These are phyloP conservation scores for Dichotomopilus funicola DNA, from an alignment of 2,329 filamentous ascomycete genomes.

Conservation along the genomic window DNA sequence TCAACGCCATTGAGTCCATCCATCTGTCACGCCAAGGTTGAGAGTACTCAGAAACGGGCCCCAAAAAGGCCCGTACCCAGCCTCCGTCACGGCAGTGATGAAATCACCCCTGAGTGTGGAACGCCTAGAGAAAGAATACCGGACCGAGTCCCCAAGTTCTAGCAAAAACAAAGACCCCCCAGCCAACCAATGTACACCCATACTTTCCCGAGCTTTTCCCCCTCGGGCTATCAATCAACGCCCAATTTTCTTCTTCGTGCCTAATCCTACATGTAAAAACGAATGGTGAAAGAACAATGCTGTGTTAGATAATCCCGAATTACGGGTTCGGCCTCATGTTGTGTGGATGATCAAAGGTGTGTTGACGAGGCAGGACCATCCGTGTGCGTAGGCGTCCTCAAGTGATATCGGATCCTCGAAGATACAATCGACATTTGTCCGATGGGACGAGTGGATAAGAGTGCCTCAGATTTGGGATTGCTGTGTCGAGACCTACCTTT, in stretches of 20 bases:
- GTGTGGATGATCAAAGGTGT: background rate
- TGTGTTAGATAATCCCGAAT: conserved; percentile 1
- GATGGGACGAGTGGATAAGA: background rate
- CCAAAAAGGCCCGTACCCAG: background rate
- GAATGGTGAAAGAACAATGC: conserved; percentile 1
- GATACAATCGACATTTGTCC: background rate
- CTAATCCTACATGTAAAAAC: conserved; percentile 10
- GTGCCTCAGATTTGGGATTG: background rate
- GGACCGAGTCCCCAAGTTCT: background rate
- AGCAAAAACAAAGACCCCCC: background rate
- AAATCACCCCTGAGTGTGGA: too few relatives aligned
- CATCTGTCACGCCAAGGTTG: background rate
- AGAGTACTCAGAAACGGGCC: background rate
- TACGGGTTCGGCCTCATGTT: background rate
- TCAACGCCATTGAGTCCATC: background rate
- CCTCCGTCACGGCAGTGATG: background rate
- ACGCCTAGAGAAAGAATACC: background rate
- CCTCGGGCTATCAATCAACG: background rate
- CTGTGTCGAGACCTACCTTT: conserved; percentile 5
- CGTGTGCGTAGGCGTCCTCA: background rate
- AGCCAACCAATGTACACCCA: background rate
- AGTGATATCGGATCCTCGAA: background rate
- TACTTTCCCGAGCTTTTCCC: conserved; percentile 1
- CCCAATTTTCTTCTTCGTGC: too few relatives aligned
- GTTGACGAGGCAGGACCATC: background rate